Conservation (phyloP, 2,329 filamentous ascomycete species). For the Alternaria triticimaculans region DNA sequence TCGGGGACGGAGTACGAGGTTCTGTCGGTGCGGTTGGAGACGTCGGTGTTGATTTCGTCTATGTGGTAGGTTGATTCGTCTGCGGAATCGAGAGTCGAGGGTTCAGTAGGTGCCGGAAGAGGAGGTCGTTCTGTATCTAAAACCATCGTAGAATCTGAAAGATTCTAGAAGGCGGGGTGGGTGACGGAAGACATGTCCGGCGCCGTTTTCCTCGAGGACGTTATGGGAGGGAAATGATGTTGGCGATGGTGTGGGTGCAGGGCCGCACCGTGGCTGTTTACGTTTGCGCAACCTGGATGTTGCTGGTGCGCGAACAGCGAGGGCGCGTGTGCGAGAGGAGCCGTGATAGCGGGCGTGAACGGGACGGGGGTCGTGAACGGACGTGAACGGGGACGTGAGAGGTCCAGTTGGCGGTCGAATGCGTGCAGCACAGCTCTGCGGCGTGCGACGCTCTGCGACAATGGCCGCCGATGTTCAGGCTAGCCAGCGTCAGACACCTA, state of each 20-base stretch:
- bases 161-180: conserved; percentile 38
- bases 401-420: neutral
- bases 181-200: conserved; percentile 40
- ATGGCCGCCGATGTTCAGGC: conserved; percentile 19
- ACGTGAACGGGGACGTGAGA: conserved; percentile 1
- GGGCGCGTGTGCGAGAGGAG: conserved; percentile 6
- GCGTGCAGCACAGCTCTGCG: conserved; percentile 11
- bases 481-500: conserved; percentile 8
- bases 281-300: conserved; percentile 28
- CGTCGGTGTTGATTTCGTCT: conserved; percentile 67
- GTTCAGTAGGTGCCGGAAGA: conserved; percentile 80
- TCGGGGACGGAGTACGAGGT: conserved; percentile 82
- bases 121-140: conserved; percentile 62
- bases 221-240: conserved; percentile 7
- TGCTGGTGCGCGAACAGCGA: conserved; percentile 18
- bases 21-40: conserved; percentile 71
- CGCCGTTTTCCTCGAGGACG: conserved; percentile 21
- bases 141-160: conserved; percentile 50
- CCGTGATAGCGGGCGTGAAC: conserved; percentile 6
- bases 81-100: conserved; percentile 67
- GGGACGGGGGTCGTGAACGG: neutral
- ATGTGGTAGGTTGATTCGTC: conserved; percentile 52
- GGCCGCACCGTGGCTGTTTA: conserved; percentile 30
- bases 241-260: conserved; percentile 12
- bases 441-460: conserved; percentile 19